These are phyloP conservation scores for Leptodontidium sp. DNA, from an alignment of 2,329 filamentous ascomycete species.

Conservation along the genomic window DNA sequence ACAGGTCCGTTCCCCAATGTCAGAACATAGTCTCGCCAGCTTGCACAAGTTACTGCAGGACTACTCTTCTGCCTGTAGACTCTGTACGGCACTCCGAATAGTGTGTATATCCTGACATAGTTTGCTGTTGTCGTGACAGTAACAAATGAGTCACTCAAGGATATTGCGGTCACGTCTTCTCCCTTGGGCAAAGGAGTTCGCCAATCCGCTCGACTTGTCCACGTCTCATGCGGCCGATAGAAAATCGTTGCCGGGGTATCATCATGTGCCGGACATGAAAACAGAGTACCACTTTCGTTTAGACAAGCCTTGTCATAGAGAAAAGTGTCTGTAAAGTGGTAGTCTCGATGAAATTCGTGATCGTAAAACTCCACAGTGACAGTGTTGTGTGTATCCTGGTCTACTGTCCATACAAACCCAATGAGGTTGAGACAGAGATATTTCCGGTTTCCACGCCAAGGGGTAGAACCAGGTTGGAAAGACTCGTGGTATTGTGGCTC, in stretches of 20 bases:
- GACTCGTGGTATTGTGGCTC: conserved; percentile 77
- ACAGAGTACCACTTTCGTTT: conserved; percentile 83
- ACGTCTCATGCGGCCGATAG: conserved; percentile 96
- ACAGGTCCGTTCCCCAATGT: conserved; percentile 93
- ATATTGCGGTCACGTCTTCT: conserved; percentile 88
- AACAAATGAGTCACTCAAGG: conserved; percentile 88
- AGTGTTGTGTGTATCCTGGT: conserved; percentile 92
- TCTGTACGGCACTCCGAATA: conserved; percentile 88
- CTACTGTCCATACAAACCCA: conserved; percentile 96
- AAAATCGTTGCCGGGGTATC: conserved; percentile 81
- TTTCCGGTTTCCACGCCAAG: conserved; percentile 92
- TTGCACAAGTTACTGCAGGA: conserved; percentile 90
- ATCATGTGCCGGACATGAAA: conserved; percentile 78
- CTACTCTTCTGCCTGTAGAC: conserved; percentile 92
- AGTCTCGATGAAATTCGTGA: conserved; percentile 88
- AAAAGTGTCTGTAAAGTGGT: conserved; percentile 97
- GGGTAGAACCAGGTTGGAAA: conserved; percentile 94
- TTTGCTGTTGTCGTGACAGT: conserved; percentile 86
- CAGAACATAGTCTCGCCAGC: conserved; percentile 95
- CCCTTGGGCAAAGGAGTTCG: conserved; percentile 84
- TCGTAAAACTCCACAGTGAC: conserved; percentile 98
- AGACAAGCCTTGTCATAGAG: conserved; percentile 96
- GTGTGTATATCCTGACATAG: conserved; percentile 91
- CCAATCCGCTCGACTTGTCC: conserved; percentile 92
- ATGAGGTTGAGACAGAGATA: conserved; percentile 94